Base-by-base conservation (phyloP, 805 yeast genomes). In the Metschnikowia kunwiensis region DNA sequence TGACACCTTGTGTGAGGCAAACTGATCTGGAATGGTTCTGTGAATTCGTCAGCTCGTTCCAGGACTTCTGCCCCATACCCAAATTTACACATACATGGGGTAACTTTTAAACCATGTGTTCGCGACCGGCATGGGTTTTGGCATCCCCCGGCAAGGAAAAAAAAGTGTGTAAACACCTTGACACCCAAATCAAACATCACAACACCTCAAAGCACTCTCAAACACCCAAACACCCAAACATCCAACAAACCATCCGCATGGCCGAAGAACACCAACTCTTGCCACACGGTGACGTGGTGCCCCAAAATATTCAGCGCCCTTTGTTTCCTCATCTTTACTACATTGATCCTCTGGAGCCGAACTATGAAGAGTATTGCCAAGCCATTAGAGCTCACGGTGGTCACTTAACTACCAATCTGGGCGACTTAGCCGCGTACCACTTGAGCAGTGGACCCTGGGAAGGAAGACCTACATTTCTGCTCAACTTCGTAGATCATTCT, bases 201-300 rank as follows among this genome's bases (percentile, higher is more conserved):
- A 35, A 35, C 39, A 35, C 32, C 37, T 20, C 21, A 30, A 20
- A 22, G 26, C 38, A 34, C 32, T 24, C 32, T 24, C 30, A 30
- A 30, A 40, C 44, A 40, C 38, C 44, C 44, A 34, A 42, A 42
- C 44, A 40, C 38, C 44, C 44, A 34, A 42, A 42, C 44, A 36
- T 43, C 44, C 40, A 36, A 19, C 28, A 17, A n/a, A 12, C 22
- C 21, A 26, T 19, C 19, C 30, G 34, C 32, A 36, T 36, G 40
- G 5, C 35, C 13, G 34, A 36, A 12, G 40, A 36, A 13, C 40
- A 30, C 23, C 40, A 28, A 15, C 13, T 36, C 24, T 12, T 36
- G 14, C 12, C 27, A 31, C 16, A 23, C 15, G 27, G 35, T 14
- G 35, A 36, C 10, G 12, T 30, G 15, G 40, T 26, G n/a, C 27